Base-by-base conservation (phyloP, 2,329 filamentous ascomycete species). In the Aspergillus sp. region DNA sequence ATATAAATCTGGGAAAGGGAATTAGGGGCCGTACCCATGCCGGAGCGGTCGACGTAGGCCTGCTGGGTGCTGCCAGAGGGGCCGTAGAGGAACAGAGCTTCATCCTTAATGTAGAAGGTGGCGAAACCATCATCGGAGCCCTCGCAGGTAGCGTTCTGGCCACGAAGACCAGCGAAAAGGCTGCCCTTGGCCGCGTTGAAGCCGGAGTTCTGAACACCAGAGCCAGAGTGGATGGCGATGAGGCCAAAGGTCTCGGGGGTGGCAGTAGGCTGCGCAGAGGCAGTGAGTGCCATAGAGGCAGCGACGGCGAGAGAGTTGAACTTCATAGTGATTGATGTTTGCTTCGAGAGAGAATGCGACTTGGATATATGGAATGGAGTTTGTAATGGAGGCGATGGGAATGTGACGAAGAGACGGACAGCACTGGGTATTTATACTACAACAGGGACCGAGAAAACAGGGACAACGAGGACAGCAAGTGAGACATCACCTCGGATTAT, bases 21-120 rank as follows among this genome's bases (percentile, higher is more conserved):
- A 45, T 35, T 35, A 12, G 14, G 14, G 44, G 8, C 65, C 78
- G 43, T 79, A 79, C 82, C 84, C 82, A 85, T 85, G 66, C 82
- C 84, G 46, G 81, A 84, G 45, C 80, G 79, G 69, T 87, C 84
- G 41, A 80, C 79, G 61, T 67, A 86, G 51, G 83, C 58, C 64
- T 80, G 71, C 74, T 86, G 84, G 3, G 73, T 71, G 45, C 72
- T 73, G 4, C 71, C 74, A 21, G 73, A 71, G 24, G 66, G 62
- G 35, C 76, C 77, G 71, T 80, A 84, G 33, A 87, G 78, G 67
- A 70, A 79, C 27, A 85, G 76, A 45, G 74, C 74, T 47, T 73
- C 74, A 46, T 81, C 73, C 41, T 76, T 52, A 63, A 86, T 70
- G 62, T 73, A 73, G 71, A 87, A 84, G 41, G 78, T 82, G 50